A percentile compares a stretch with the other conserved stretches of the same genome.
Evolutionary conservation across 352 stramenopile genomes (phyloP).

Genomic region (Globisporangium spinosum): DNA sequence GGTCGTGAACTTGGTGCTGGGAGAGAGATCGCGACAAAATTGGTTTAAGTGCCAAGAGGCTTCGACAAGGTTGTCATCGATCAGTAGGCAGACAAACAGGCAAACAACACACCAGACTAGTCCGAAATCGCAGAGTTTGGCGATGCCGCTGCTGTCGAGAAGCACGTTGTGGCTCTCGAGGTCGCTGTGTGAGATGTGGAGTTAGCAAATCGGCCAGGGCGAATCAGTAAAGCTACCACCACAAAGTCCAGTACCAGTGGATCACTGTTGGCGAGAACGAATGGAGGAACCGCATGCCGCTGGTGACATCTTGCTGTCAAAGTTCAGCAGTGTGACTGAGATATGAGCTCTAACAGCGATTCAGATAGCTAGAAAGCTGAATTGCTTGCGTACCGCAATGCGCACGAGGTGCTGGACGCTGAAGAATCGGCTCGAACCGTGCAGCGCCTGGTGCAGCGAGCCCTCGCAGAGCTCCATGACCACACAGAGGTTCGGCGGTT

Average conservation of each 20-base stretch:
- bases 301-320: conserved; percentile 66
- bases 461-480: conserved; percentile 76
- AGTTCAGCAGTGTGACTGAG: neutral
- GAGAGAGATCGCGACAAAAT: neutral
- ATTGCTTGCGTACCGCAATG: conserved; percentile 32
- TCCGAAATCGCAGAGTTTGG: conserved; percentile 93
- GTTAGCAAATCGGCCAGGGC: neutral
- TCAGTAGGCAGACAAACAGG: neutral
- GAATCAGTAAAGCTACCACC: neutral
- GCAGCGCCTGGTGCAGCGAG: conserved; percentile 65
- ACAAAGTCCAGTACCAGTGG: conserved; percentile 46
- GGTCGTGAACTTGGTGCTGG: conserved; percentile 67
- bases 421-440: conserved; percentile 46
- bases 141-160: conserved; percentile 51
- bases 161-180: conserved; percentile 91
- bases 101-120: conserved; percentile 49
- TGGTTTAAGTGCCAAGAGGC: neutral
- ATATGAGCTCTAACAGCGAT: neutral
- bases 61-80: neutral
- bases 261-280: conserved; percentile 76
- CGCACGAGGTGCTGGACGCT: conserved; percentile 48
- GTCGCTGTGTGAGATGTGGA: conserved; percentile 35
- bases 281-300: conserved; percentile 89
- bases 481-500: conserved; percentile 77
- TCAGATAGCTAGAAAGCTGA: neutral